Evolutionary conservation across 164 flowering plant species (phyloP).

Genomic region (Liriodendron chinense): DNA sequence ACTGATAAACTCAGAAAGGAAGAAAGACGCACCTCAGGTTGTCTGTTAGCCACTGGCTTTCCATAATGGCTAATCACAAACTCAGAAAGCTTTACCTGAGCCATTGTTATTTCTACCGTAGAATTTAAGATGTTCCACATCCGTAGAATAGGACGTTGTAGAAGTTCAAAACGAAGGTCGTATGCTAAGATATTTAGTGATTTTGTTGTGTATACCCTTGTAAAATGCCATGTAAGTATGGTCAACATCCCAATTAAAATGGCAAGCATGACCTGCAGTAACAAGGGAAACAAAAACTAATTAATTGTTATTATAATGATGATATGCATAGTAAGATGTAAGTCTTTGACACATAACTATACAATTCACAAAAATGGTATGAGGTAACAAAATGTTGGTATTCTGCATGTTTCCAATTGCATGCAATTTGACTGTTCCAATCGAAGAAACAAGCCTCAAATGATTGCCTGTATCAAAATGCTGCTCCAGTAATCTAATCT

Average conservation of each 20-base stretch:
- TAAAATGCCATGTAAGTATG: conserved; percentile 92
- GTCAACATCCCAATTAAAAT: conserved; percentile 91
- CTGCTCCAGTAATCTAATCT: background rate
- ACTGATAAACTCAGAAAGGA: background rate
- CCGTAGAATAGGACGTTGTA: conserved; percentile 84
- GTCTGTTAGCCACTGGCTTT: conserved; percentile 54
- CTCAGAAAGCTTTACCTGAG: conserved; percentile 92
- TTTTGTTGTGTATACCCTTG: conserved; percentile 71
- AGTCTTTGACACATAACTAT: too few species aligned
- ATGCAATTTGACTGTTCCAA: background rate
- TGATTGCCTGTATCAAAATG: background rate
- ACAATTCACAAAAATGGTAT: too few species aligned
- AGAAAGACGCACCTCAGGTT: conserved; percentile 64
- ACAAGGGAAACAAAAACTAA: background rate
- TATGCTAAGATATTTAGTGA: conserved; percentile 83
- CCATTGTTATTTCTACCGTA: conserved; percentile 77
- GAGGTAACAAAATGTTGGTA: too few species aligned
- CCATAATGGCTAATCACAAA: conserved; percentile 61
- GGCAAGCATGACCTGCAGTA: conserved; percentile 89
- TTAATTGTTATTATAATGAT: too few species aligned
- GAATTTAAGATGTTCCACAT: conserved; percentile 97
- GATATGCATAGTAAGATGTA: background rate
- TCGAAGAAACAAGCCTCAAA: background rate
- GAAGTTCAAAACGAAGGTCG: conserved; percentile 82
- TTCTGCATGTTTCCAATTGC: too few species aligned